phyloP scores from a whole-genome alignment of 2,329 filamentous ascomycete species.

The Claviceps pusilla region DNA sequence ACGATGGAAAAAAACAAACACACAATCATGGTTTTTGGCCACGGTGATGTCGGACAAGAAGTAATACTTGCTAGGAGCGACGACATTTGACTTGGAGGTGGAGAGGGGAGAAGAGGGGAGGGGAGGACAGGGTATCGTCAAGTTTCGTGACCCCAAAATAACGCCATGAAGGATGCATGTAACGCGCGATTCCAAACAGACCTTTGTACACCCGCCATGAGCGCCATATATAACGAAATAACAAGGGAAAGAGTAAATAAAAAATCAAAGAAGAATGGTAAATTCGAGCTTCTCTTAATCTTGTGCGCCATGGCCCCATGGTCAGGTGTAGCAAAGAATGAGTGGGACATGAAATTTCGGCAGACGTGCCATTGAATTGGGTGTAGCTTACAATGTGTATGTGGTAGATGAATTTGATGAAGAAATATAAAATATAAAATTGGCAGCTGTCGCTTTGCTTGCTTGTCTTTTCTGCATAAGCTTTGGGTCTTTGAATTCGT shows the following conservation, averaged over 20 bases:
- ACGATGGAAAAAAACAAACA: neutral
- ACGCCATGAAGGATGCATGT: constrained; percentile 1
- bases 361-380: neutral
- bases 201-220: neutral
- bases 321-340: neutral
- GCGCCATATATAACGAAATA: neutral
- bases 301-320: neutral
- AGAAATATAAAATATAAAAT: neutral
- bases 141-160: constrained; percentile 1
- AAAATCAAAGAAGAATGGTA: neutral
- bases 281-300: neutral
- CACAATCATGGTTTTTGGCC: neutral
- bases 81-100: neutral
- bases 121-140: constrained; percentile 3
- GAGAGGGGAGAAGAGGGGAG: neutral
- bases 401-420: neutral
- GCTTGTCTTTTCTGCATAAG: neutral
- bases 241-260: neutral
- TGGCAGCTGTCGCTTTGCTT: neutral
- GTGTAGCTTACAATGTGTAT: constrained; percentile 4
- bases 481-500: neutral
- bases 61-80: neutral
- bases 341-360: neutral
- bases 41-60: neutral
- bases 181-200: neutral